Base-by-base conservation (phyloP, 768 basidiomycete species). In the Kwoniella pini region DNA sequence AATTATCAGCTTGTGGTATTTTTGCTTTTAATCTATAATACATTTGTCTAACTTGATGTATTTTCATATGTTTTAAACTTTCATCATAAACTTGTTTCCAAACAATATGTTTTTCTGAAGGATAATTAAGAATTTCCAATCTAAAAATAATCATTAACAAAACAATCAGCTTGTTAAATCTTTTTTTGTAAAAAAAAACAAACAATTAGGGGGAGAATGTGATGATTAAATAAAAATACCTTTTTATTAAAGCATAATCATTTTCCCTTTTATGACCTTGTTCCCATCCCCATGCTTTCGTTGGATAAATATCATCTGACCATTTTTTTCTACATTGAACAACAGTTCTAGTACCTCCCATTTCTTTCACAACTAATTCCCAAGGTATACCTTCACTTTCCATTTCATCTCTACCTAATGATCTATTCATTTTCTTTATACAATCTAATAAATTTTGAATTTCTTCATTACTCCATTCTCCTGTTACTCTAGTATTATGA, bases 281-380 rank as follows among this genome's bases (percentile, higher is more conserved):
- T 43, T 30, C 42, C 58, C 28, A 39, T 21, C 40, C 40, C 21
- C 50, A 42, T 22, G 21, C 24, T 22, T 17, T n/a, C 54, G 30
- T 50, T n/a, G 50, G 39, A 38, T 50, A 19, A 13, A 61, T 39
- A 26, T 49, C 54, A 30, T 54, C 52, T 15, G 45, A 39, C 71
- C 71, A 73, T 42, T 69, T 68, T 53, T 67, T 65, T 46, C 71
- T 49, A 52, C 69, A 70, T 40, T 70, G 67, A 50, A 62, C 68
- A 3, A 52, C 28, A 3, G 64, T 62, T 43, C 69, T 57, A 22
- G 44, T 52, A 1, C 63, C 63, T 13, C 62, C 63, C 69, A 71
- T 67, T 28, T 63, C 62, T 42, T 58, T 42, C 11, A 46, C 45
- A 0, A 74, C 68, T 2, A 71, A 43, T 9, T 65, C 65, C 72